A percentile compares a stretch with the other conserved stretches of the same genome.
Conservation (phyloP, 345 rosid species). For the Rhodamnia rubescens region DNA sequence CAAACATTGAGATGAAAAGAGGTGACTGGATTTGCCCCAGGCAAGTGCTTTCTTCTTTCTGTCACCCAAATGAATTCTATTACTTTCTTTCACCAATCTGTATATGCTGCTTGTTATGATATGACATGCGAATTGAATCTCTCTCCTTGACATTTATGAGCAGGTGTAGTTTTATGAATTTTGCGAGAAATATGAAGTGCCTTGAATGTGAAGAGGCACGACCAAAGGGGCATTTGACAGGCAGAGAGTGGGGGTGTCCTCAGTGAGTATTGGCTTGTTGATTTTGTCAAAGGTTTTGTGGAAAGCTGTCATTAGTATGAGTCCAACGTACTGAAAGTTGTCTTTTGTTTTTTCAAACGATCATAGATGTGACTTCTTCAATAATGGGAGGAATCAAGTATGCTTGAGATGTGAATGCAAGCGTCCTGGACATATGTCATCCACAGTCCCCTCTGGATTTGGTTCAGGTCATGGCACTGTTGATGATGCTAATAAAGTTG, state of each 20-base stretch:
- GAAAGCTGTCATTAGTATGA: not conserved
- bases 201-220: constrained; percentile 82
- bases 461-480: constrained; percentile 16
- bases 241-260: constrained; percentile 97
- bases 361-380: constrained; percentile 76
- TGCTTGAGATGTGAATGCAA: constrained; percentile 98
- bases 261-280: constrained; percentile 50
- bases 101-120: not conserved
- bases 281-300: not conserved
- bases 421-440: constrained; percentile 35
- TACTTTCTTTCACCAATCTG: not conserved
- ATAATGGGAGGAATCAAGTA: constrained; percentile 57
- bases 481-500: constrained; percentile 15
- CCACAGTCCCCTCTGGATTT: constrained; percentile 13
- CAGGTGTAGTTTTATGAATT: constrained; percentile 95
- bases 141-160: constrained; percentile 3
- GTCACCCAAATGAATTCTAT: not conserved
- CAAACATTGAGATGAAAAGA: constrained; percentile 63
- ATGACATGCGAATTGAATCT: not conserved
- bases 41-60: constrained; percentile 15
- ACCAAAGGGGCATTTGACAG: constrained; percentile 73
- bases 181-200: constrained; percentile 79
- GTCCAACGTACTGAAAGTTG: not conserved
- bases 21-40: constrained; percentile 94
- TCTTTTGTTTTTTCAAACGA: constrained; percentile 1